Base-by-base conservation (phyloP, 2,329 filamentous ascomycete genomes). In the Colletotrichum ledebouriae region DNA sequence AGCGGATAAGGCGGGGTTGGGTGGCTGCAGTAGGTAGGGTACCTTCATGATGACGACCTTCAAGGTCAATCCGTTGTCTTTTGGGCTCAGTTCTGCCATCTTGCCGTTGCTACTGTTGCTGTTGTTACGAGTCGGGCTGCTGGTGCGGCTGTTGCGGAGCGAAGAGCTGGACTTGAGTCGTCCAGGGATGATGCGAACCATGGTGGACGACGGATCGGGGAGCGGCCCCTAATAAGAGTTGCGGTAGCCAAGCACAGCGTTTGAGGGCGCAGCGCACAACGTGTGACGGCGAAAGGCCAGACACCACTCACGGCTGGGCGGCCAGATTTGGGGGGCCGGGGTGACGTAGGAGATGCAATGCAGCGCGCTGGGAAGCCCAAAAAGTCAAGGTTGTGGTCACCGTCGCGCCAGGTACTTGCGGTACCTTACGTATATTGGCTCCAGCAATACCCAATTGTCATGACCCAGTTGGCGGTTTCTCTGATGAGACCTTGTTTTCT, bases 121-220 rank as follows among this genome's bases (percentile, higher is more conserved):
- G 73, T 86, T 87, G 71, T 77, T 80, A 68, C 83, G 79, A 82
- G 87, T 83, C 69, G 83, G 82, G 70, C 83, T 85, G 50, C 76
- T 75, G 69, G 77, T 83, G 52, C 85, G 82, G 74, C 84, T 87
- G 74, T 83, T 83, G 75, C 73, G 73, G 71, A 67, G 74, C 75
- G 61, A 80, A 78, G 71, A 75, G 66, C 75, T 76, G 65, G 81
- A 78, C 77, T 87, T 86, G 42, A 89, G 78, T 59, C 86, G 84
- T 70, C 79, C 82, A 64, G 86, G 85, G 70, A 88, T 83, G 75
- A 88, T 87, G 76, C 85, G 85, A 72, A 87, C 84, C 86, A 88
- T 88, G 76, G 71, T 71, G 70, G 70, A 58, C 62, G 69, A 66
- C 42, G 57, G 49, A 67, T 69, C 63, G 55, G 52, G 59, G 69